Evolutionary conservation across 768 basidiomycete genomes (phyloP).

Genomic region (Rhodotorula graminis): DNA sequence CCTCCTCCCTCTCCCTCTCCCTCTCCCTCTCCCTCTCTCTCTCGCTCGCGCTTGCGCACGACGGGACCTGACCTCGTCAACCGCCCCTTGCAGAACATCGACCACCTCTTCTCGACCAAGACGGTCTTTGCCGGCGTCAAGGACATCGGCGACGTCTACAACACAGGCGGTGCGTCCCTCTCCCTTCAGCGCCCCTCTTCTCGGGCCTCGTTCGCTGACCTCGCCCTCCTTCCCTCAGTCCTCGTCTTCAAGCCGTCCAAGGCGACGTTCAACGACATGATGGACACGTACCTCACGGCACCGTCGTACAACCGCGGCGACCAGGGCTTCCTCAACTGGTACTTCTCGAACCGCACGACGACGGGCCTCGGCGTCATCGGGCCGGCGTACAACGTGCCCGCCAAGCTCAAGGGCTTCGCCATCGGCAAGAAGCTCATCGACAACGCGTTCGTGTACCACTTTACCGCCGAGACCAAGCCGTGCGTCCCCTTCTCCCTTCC

Average conservation of each 20-base stretch:
- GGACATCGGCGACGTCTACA: background rate
- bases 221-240: background rate
- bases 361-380: background rate
- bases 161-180: background rate
- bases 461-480: constrained; percentile 1
- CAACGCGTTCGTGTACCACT: background rate
- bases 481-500: background rate
- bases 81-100: background rate
- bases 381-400: background rate
- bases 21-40: no score
- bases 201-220: background rate
- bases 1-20: no score
- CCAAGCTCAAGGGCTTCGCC: background rate
- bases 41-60: no score
- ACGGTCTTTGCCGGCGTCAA: background rate
- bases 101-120: background rate
- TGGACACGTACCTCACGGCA: constrained; percentile 1
- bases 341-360: background rate
- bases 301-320: background rate
- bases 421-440: constrained; percentile 6
- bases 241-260: background rate
- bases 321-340: constrained; percentile 4
- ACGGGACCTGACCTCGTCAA: no score
- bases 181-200: background rate
- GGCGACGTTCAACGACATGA: background rate